Percentiles rank a stretch among this genome's conserved stretches.
These are phyloP conservation scores for Bipolaris cookei DNA, from an alignment of 2,329 filamentous ascomycete genomes.

Conservation along the genomic window DNA sequence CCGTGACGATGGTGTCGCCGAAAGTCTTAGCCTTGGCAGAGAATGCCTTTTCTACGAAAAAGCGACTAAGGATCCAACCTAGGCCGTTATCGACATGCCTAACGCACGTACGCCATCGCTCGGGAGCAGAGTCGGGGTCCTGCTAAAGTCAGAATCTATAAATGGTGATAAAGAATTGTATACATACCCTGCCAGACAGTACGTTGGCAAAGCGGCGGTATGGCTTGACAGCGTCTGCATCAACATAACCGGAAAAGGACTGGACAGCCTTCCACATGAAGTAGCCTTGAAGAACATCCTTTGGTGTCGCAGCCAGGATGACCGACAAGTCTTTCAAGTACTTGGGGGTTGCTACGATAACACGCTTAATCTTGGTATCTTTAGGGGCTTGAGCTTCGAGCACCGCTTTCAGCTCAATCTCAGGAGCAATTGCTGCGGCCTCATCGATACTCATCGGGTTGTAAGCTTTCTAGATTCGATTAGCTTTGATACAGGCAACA, in stretches of 20 bases:
- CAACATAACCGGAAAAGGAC: constrained; percentile 59
- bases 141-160: constrained; percentile 25
- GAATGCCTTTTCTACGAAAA: constrained; percentile 73
- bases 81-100: constrained; percentile 63
- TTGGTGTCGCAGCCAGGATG: constrained; percentile 61
- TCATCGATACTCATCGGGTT: constrained; percentile 67
- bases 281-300: constrained; percentile 66
- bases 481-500: not conserved
- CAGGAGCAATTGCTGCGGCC: constrained; percentile 61
- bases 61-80: constrained; percentile 72
- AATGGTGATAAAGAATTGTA: too few species aligned
- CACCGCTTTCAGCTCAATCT: constrained; percentile 61
- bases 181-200: constrained; percentile 60
- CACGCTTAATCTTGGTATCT: constrained; percentile 57
- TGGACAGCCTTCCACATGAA: constrained; percentile 69
- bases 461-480: constrained; percentile 60
- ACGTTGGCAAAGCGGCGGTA: constrained; percentile 66
- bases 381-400: constrained; percentile 61
- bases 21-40: constrained; percentile 69
- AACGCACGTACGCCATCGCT: constrained; percentile 72
- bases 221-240: constrained; percentile 66
- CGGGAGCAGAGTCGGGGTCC: constrained; percentile 66
- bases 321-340: constrained; percentile 65
- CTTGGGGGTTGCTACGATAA: constrained; percentile 66
- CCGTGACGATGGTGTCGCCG: constrained; percentile 71